Percentiles rank a stretch among this genome's conserved stretches.
Conservation (phyloP, 2,329 filamentous ascomycete genomes). For the Ustilaginoidea virens region DNA sequence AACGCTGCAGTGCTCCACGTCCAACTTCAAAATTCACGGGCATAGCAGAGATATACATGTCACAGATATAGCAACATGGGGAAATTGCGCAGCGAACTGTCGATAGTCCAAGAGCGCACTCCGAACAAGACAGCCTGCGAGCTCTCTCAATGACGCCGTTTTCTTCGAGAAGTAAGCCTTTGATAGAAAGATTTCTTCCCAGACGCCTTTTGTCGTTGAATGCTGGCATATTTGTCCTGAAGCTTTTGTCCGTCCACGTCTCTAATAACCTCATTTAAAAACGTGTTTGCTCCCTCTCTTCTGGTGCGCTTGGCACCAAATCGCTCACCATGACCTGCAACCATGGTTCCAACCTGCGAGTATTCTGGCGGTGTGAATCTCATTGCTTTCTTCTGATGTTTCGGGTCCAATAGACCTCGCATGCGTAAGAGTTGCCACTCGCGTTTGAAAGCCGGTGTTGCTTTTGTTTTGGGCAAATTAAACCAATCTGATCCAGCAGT, state of each 20-base stretch:
- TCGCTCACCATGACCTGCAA: slow-evolving; percentile 80
- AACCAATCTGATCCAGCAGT: slow-evolving; percentile 77
- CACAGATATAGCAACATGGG: too few relatives aligned
- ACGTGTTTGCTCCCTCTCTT: slow-evolving; percentile 74
- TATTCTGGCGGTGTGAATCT: slow-evolving; percentile 57
- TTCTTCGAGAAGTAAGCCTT: slow-evolving; percentile 41
- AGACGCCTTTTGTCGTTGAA: slow-evolving; percentile 68
- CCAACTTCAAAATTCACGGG: too few relatives aligned
- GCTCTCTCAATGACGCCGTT: slow-evolving; percentile 10
- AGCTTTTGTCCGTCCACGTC: slow-evolving; percentile 46
- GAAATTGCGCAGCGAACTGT: too few relatives aligned
- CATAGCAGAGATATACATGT: too few relatives aligned
- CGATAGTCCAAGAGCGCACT: too few relatives aligned
- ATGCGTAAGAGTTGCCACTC: slow-evolving; percentile 83
- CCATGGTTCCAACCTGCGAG: slow-evolving; percentile 75
- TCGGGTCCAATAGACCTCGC: slow-evolving; percentile 76
- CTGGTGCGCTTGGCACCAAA: slow-evolving; percentile 67
- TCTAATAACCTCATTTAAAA: slow-evolving; percentile 66
- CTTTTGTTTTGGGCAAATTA: slow-evolving; percentile 66
- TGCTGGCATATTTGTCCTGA: slow-evolving; percentile 73
- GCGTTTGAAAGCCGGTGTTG: slow-evolving; percentile 74
- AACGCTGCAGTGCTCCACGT: too few relatives aligned
- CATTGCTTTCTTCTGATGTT: slow-evolving; percentile 83
- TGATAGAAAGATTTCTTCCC: slow-evolving; percentile 88
- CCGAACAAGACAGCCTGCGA: too few relatives aligned